Conservation (phyloP, 2,329 filamentous ascomycete species). For the Diaporthe australafricana region DNA sequence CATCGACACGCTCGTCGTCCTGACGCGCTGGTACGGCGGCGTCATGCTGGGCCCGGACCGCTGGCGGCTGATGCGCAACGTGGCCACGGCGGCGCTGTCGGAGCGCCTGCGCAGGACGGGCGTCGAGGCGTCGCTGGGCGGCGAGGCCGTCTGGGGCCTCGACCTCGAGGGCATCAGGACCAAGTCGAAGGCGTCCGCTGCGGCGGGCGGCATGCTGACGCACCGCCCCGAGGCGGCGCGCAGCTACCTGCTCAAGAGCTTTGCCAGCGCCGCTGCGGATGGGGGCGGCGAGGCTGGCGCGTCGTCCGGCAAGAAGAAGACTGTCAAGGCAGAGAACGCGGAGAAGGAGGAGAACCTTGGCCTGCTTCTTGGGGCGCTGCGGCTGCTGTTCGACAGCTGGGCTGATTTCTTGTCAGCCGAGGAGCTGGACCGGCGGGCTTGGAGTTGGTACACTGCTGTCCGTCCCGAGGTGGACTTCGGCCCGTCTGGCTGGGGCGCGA, state of each 20-base stretch:
- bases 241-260: slow-evolving; percentile 69
- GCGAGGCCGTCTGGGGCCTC: slow-evolving; percentile 71
- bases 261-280: slow-evolving; percentile 58
- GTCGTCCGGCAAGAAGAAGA: slow-evolving; percentile 61
- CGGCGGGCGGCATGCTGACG: slow-evolving; percentile 72
- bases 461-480: slow-evolving; percentile 82
- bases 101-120: slow-evolving; percentile 59
- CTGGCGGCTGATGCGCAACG: slow-evolving; percentile 71
- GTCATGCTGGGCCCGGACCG: slow-evolving; percentile 71
- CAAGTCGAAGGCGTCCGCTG: slow-evolving; percentile 48
- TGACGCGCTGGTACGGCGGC: slow-evolving; percentile 73
- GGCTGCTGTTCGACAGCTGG: slow-evolving; percentile 82
- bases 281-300: slow-evolving; percentile 39
- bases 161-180: slow-evolving; percentile 64
- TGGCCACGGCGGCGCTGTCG: slow-evolving; percentile 65
- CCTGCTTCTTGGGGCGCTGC: slow-evolving; percentile 76
- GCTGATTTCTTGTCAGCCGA: slow-evolving; percentile 66
- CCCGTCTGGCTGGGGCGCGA: slow-evolving; percentile 84
- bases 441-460: slow-evolving; percentile 84
- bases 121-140: slow-evolving; percentile 53
- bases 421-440: slow-evolving; percentile 81
- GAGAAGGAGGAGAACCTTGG: slow-evolving; percentile 79
- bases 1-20: slow-evolving; percentile 66
- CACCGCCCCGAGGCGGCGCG: slow-evolving; percentile 78
- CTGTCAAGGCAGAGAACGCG: slow-evolving; percentile 60